phyloP scores from a whole-genome alignment of 139 green algal genomes.

The Chlamydomonas urium region DNA sequence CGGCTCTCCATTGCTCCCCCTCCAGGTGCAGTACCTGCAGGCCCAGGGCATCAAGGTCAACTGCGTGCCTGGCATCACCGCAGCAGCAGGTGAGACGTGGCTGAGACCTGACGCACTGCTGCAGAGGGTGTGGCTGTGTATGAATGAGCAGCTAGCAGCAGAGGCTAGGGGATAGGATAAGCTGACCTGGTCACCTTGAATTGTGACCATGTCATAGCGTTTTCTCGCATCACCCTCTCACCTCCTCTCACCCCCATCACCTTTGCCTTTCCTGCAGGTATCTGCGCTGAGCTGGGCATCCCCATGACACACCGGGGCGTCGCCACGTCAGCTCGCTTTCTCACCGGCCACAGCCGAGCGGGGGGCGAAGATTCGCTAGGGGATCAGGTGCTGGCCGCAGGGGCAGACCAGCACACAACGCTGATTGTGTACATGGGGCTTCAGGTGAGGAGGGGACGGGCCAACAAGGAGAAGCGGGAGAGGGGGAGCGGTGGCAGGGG shows the following conservation, averaged over 20 bases:
- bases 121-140: too few relatives aligned
- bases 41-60: slow-evolving; percentile 73
- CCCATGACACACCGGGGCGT: slow-evolving; percentile 94
- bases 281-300: slow-evolving; percentile 46
- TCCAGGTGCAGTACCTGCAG: slow-evolving; percentile 80
- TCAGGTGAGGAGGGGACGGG: slow-evolving; percentile 15
- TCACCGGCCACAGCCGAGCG: slow-evolving; percentile 89
- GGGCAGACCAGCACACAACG: slow-evolving; percentile 83
- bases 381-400: slow-evolving; percentile 40
- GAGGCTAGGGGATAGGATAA: too few relatives aligned
- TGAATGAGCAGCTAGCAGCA: too few relatives aligned
- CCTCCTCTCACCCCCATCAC: too few relatives aligned
- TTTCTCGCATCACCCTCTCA: too few relatives aligned
- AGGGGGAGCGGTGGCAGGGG: not conserved
- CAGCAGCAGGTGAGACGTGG: slow-evolving; percentile 36
- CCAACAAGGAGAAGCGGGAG: not conserved
- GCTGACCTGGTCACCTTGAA: too few relatives aligned
- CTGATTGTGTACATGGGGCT: slow-evolving; percentile 99
- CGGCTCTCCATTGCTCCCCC: not conserved
- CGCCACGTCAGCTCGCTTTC: slow-evolving; percentile 81
- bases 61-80: slow-evolving; percentile 81
- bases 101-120: too few relatives aligned
- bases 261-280: too few relatives aligned
- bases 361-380: slow-evolving; percentile 71
- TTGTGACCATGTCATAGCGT: too few relatives aligned